Percentiles rank a stretch among this genome's conserved stretches.
These are phyloP conservation scores for Gossypium raimondii DNA, from an alignment of 345 rosid genomes.

Conservation along the genomic window DNA sequence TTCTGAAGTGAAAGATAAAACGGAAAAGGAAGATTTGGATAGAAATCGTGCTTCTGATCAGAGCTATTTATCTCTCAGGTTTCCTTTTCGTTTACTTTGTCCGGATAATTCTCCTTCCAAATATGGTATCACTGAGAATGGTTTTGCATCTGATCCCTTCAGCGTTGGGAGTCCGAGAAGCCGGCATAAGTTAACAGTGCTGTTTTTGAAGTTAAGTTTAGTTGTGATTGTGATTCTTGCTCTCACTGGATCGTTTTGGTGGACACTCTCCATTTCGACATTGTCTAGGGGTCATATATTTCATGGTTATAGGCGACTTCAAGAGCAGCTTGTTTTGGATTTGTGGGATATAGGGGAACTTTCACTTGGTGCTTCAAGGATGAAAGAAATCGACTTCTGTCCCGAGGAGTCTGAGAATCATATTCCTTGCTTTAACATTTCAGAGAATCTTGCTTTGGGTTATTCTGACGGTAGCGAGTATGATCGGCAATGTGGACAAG, in stretches of 20 bases:
- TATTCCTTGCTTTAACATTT: slow-evolving; percentile 81
- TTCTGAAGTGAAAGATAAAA: slow-evolving; percentile 71
- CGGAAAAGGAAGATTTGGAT: slow-evolving; percentile 58
- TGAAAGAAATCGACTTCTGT: slow-evolving; percentile 77
- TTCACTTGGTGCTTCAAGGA: slow-evolving; percentile 66
- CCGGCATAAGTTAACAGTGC: slow-evolving; percentile 53
- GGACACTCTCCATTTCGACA: slow-evolving; percentile 79
- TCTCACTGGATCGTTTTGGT: slow-evolving; percentile 83
- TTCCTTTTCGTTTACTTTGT: slow-evolving; percentile 49
- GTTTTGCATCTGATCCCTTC: slow-evolving; percentile 53
- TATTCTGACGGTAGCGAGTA: slow-evolving; percentile 42
- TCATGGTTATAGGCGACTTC: slow-evolving; percentile 76
- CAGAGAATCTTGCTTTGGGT: slow-evolving; percentile 58
- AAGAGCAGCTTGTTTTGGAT: slow-evolving; percentile 84
- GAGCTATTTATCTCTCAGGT: slow-evolving; percentile 44
- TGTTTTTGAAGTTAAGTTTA: slow-evolving; percentile 68
- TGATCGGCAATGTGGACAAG: slow-evolving; percentile 63
- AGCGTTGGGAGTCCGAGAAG: slow-evolving; percentile 44
- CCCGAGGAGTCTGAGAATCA: slow-evolving; percentile 56
- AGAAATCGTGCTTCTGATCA: slow-evolving; percentile 54
- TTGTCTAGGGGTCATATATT: slow-evolving; percentile 64
- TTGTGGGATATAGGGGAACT: slow-evolving; percentile 90
- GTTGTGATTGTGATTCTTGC: slow-evolving; percentile 62
- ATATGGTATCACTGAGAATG: slow-evolving; percentile 49
- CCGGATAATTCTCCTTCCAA: slow-evolving; percentile 59